phyloP scores from a whole-genome alignment of 1,284 basidiomycete species.

The Rhodotorula sp. region DNA sequence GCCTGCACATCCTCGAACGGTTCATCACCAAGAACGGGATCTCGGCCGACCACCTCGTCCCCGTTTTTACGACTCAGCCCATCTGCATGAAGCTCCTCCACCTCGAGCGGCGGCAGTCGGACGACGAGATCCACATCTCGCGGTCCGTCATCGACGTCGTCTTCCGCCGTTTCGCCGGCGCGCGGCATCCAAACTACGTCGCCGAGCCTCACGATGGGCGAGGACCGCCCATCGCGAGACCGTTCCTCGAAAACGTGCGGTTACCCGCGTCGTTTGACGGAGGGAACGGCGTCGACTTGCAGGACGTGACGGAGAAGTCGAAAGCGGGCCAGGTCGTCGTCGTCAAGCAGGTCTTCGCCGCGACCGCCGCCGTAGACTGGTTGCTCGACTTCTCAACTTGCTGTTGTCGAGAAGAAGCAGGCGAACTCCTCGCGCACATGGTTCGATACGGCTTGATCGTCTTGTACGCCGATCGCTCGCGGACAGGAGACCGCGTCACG shows the following conservation, averaged over 20 bases:
- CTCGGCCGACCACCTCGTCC: constrained; percentile 79
- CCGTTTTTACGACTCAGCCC: constrained; percentile 86
- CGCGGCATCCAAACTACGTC: constrained; percentile 69
- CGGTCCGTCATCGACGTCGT: constrained; percentile 89
- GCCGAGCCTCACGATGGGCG: constrained; percentile 40
- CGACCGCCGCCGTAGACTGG: constrained; percentile 89
- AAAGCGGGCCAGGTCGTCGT: constrained; percentile 38
- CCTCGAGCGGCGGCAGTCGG: constrained; percentile 83
- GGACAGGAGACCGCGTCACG: constrained; percentile 55
- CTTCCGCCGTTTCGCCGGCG: constrained; percentile 88
- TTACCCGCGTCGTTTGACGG: constrained; percentile 51
- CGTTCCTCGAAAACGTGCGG: constrained; percentile 46
- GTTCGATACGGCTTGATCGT: constrained; percentile 88
- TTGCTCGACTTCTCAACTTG: constrained; percentile 96
- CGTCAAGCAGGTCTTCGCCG: constrained; percentile 78
- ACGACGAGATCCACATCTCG: constrained; percentile 97
- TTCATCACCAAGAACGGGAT: constrained; percentile 99
- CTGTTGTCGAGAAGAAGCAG: constrained; percentile 92
- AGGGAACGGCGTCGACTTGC: constrained; percentile 52
- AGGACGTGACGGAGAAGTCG: constrained; percentile 64
- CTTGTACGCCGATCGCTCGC: constrained; percentile 61
- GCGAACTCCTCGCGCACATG: constrained; percentile 95
- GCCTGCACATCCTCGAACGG: constrained; percentile 94
- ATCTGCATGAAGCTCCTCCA: constrained; percentile 98
- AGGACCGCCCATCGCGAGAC: constrained; percentile 16